Evolutionary conservation across 192 early-diverging fungal species (phyloP).

Genomic region (Kappamyces sp.): DNA sequence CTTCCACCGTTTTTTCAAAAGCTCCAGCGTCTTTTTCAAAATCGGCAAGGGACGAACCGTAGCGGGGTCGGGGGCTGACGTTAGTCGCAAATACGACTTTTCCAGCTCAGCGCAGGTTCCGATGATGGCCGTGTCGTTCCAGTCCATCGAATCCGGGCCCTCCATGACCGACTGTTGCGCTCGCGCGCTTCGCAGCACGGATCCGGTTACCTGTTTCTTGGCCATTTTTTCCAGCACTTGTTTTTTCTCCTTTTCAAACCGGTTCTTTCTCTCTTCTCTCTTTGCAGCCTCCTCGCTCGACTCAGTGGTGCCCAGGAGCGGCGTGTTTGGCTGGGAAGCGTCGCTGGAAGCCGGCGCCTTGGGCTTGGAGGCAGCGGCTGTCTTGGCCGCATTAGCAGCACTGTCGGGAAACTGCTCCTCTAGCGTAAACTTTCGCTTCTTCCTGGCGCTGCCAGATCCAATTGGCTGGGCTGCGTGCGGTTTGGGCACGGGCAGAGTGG

Average conservation of each 20-base stretch:
- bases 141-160: conserved; percentile 65
- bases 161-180: conserved; percentile 18
- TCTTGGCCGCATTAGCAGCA: neutral
- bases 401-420: neutral
- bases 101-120: conserved; percentile 82
- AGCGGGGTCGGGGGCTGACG: conserved; percentile 85
- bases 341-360: neutral
- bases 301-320: neutral
- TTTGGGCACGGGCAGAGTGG: neutral
- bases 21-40: conserved; percentile 67
- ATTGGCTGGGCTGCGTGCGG: neutral
- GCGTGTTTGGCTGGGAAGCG: neutral
- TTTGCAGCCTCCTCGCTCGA: conserved; percentile 12
- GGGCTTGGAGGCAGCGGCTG: neutral
- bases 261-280: conserved; percentile 2
- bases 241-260: conserved; percentile 6
- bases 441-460: neutral
- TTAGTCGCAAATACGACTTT: conserved; percentile 90
- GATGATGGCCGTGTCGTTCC: conserved; percentile 80
- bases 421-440: neutral
- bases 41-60: conserved; percentile 86
- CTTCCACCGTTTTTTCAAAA: conserved; percentile 75
- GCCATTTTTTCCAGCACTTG: conserved; percentile 9
- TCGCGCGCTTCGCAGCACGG: conserved; percentile 13
- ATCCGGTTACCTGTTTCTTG: neutral